Evolutionary conservation across 148 eudicot species (phyloP).

Genomic region (Fagopyrum tataricum): DNA sequence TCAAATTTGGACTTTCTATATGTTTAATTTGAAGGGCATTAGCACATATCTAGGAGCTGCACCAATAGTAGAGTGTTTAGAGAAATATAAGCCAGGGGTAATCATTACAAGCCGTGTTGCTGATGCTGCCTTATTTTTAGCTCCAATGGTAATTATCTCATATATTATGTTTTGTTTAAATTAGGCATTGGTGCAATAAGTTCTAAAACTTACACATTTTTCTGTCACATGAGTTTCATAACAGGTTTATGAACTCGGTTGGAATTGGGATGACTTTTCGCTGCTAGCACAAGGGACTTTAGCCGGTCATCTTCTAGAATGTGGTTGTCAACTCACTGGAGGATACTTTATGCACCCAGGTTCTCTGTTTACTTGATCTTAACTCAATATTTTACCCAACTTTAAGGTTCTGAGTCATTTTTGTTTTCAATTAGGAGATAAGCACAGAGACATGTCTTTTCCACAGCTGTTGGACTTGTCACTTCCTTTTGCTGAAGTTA

Average conservation of each 20-base stretch:
- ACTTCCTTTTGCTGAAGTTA: slow-evolving; percentile 88
- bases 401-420: slow-evolving; percentile 1
- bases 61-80: slow-evolving; percentile 83
- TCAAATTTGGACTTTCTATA: not conserved
- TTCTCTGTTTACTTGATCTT: slow-evolving; percentile 11
- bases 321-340: slow-evolving; percentile 98
- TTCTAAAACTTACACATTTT: not conserved
- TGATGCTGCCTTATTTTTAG: slow-evolving; percentile 94
- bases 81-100: slow-evolving; percentile 67
- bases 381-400: not conserved
- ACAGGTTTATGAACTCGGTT: slow-evolving; percentile 94
- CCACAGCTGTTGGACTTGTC: slow-evolving; percentile 58
- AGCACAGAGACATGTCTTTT: slow-evolving; percentile 55
- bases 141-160: slow-evolving; percentile 70
- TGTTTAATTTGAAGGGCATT: slow-evolving; percentile 42
- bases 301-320: slow-evolving; percentile 96
- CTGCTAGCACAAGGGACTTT: slow-evolving; percentile 81
- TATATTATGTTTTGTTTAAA: not conserved
- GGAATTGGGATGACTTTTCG: slow-evolving; percentile 84
- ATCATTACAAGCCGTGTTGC: slow-evolving; percentile 93
- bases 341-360: slow-evolving; percentile 99
- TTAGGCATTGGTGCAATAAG: not conserved
- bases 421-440: slow-evolving; percentile 49
- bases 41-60: slow-evolving; percentile 92
- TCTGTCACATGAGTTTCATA: not conserved